phyloP scores from a whole-genome alignment of 2,329 filamentous ascomycete species.

The Pestalotiopsis sp. region DNA sequence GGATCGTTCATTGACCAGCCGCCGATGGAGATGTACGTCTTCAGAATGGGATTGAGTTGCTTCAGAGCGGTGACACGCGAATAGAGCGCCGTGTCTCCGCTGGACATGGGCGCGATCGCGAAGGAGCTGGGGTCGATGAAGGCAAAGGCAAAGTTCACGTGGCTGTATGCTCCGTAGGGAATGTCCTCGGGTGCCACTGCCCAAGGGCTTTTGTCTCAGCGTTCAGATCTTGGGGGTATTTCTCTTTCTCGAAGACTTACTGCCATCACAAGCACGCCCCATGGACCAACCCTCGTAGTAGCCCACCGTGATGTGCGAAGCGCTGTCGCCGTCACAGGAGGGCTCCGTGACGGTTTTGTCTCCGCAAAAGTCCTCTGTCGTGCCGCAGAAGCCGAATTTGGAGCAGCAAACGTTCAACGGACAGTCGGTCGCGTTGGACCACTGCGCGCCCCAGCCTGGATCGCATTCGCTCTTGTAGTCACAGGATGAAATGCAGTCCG shows the following conservation, averaged over 20 bases:
- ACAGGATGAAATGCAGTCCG: neutral
- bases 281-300: neutral
- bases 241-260: neutral
- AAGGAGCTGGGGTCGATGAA: slow-evolving; percentile 29
- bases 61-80: neutral
- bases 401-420: slow-evolving; percentile 26
- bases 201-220: neutral
- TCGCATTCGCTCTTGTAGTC: neutral
- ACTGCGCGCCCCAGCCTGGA: neutral
- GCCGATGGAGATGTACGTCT: neutral
- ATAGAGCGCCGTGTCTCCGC: neutral
- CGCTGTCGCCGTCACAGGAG: neutral
- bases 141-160: slow-evolving; percentile 37
- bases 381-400: slow-evolving; percentile 29
- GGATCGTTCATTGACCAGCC: slow-evolving; percentile 7
- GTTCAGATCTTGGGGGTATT: neutral
- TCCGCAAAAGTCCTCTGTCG: slow-evolving; percentile 17
- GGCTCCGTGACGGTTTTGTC: slow-evolving; percentile 4
- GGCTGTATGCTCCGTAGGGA: slow-evolving; percentile 28
- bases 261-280: slow-evolving; percentile 16
- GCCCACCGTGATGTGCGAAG: neutral
- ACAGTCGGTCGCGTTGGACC: neutral
- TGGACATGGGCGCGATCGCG: neutral
- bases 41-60: too few relatives aligned
- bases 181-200: slow-evolving; percentile 28